A percentile compares a stretch with the other conserved stretches of the same genome.
Conservation (phyloP, 2,329 filamentous ascomycete species). For the Graphiopsis chlorocephala region DNA sequence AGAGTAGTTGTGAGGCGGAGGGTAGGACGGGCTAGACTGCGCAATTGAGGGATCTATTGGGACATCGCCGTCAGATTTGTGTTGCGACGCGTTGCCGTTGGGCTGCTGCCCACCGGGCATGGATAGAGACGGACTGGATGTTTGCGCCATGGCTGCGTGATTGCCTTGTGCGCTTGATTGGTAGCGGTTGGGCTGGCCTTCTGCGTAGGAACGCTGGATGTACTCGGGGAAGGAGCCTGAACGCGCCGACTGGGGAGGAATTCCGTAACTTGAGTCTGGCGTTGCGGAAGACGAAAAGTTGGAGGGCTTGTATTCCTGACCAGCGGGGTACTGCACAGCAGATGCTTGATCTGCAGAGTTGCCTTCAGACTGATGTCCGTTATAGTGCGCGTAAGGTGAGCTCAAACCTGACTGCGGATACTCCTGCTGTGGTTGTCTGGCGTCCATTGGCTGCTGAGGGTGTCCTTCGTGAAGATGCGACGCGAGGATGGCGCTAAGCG, state of each 20-base stretch:
- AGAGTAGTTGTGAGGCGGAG: constrained; percentile 75
- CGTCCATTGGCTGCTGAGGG: constrained; percentile 51
- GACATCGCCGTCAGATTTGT: constrained; percentile 91
- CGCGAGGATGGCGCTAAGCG: constrained; percentile 40
- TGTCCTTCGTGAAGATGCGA: constrained; percentile 37
- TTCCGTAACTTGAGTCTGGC: constrained; percentile 83
- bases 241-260: constrained; percentile 66
- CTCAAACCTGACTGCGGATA: constrained; percentile 54
- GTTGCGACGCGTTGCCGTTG: constrained; percentile 48
- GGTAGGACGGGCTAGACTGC: constrained; percentile 86
- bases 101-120: constrained; percentile 79
- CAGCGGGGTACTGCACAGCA: constrained; percentile 84
- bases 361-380: constrained; percentile 72
- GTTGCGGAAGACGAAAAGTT: constrained; percentile 71
- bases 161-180: constrained; percentile 70
- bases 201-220: constrained; percentile 70
- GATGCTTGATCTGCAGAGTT: constrained; percentile 84
- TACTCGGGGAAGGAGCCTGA: constrained; percentile 86
- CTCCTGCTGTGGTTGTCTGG: constrained; percentile 45
- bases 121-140: constrained; percentile 96
- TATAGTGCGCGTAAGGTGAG: constrained; percentile 52
- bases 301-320: constrained; percentile 72
- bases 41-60: constrained; percentile 99
- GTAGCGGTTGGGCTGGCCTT: constrained; percentile 73
- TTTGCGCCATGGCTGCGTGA: constrained; percentile 93